Evolutionary conservation across 2,329 filamentous ascomycete species (phyloP).

Genomic region (Fusarium dimerum): DNA sequence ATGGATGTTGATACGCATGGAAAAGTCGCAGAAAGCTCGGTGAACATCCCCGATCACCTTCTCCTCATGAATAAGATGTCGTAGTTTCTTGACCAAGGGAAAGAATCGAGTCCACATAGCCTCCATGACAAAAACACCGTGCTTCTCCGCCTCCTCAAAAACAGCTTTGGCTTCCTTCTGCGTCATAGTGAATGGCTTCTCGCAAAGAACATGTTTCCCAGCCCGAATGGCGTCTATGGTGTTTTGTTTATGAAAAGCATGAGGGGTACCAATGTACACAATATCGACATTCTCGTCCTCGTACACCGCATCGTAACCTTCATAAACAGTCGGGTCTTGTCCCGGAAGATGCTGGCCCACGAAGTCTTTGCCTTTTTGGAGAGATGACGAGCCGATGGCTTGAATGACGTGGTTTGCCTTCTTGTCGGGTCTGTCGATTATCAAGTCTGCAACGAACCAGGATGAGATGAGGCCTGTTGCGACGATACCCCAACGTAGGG

Average conservation of each 20-base stretch:
- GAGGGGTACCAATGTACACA: slow-evolving; percentile 46
- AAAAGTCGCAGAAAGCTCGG: slow-evolving; percentile 41
- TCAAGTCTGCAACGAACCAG: slow-evolving; percentile 43
- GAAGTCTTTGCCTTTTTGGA: slow-evolving; percentile 40
- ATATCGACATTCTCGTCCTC: slow-evolving; percentile 42
- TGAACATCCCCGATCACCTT: slow-evolving; percentile 40
- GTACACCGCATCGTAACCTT: slow-evolving; percentile 42
- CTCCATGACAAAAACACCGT: slow-evolving; percentile 45
- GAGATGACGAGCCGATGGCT: slow-evolving; percentile 42
- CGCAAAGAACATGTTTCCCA: slow-evolving; percentile 46
- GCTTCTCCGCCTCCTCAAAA: slow-evolving; percentile 36
- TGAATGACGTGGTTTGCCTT: slow-evolving; percentile 42
- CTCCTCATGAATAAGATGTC: slow-evolving; percentile 38
- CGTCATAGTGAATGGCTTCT: slow-evolving; percentile 45
- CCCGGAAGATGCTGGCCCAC: slow-evolving; percentile 33
- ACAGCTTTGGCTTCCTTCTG: slow-evolving; percentile 39
- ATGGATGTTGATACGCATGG: slow-evolving; percentile 36
- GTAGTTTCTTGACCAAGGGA: slow-evolving; percentile 37
- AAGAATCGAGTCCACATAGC: slow-evolving; percentile 49
- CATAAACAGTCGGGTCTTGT: slow-evolving; percentile 35
- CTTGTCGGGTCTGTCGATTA: slow-evolving; percentile 35
- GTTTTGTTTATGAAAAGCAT: slow-evolving; percentile 43
- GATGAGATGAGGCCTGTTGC: slow-evolving; percentile 8
- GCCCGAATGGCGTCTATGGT: slow-evolving; percentile 42
- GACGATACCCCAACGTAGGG: slow-evolving; percentile 9